These are phyloP conservation scores for Microsporum canis DNA, from an alignment of 2,329 filamentous ascomycete species.

Conservation along the genomic window DNA sequence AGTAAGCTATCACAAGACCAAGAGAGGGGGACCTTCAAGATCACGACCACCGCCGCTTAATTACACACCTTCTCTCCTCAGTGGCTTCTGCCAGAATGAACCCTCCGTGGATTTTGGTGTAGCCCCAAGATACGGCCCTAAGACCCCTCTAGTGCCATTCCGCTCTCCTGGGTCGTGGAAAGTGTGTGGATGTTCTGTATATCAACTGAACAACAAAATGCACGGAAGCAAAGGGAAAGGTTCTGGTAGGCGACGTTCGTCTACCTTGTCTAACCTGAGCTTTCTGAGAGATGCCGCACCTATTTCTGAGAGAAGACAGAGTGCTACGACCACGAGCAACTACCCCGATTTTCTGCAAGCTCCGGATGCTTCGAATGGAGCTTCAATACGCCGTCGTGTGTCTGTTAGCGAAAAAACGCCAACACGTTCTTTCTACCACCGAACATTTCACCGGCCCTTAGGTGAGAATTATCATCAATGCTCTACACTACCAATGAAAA, in stretches of 20 bases:
- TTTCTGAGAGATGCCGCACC: not conserved
- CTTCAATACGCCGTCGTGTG: conserved; percentile 7
- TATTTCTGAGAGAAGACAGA: not conserved
- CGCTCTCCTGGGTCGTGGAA: not conserved
- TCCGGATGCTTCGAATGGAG: not conserved
- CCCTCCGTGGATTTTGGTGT: not conserved
- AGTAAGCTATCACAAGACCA: conserved; percentile 1
- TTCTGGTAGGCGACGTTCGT: not conserved
- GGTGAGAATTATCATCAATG: conserved; percentile 20
- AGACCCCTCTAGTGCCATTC: not conserved
- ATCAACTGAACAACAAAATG: not conserved
- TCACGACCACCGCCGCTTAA: not conserved
- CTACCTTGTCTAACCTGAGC: not conserved
- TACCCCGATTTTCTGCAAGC: not conserved
- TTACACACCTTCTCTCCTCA: not conserved
- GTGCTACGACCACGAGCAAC: not conserved
- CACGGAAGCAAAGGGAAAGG: not conserved
- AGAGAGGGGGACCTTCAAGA: not conserved
- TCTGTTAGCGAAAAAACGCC: conserved; percentile 30
- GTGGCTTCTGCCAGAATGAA: not conserved
- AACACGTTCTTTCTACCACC: conserved; percentile 35
- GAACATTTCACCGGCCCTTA: conserved; percentile 33
- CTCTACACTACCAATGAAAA: not conserved
- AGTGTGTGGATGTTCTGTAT: not conserved
- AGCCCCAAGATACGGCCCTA: not conserved